A percentile compares a stretch with the other conserved stretches of the same genome.
Evolutionary conservation across 768 basidiomycete genomes (phyloP).

Genomic region (Mycena sanguinolenta): DNA sequence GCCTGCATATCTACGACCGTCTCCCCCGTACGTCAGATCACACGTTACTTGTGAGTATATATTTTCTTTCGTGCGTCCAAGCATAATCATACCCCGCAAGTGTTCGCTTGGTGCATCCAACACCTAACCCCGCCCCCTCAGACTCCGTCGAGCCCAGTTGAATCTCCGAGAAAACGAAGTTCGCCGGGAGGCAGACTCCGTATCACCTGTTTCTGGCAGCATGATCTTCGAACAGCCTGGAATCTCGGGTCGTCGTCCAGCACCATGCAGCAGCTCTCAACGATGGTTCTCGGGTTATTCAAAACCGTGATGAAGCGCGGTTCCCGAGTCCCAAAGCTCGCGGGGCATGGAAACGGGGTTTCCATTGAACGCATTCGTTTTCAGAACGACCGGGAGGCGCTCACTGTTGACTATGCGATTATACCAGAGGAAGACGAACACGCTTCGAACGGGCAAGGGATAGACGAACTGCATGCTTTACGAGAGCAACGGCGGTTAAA

Average conservation of each 20-base stretch:
- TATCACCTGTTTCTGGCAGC: constrained; percentile 95
- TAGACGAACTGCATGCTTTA: constrained; percentile 74
- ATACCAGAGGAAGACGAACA: constrained; percentile 79
- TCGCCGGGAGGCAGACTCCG: constrained; percentile 63
- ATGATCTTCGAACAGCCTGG: constrained; percentile 91
- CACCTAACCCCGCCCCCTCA: constrained; percentile 58
- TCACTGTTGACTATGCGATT: constrained; percentile 87
- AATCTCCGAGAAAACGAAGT: constrained; percentile 50
- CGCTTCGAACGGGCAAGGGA: constrained; percentile 53
- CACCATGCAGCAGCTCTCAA: constrained; percentile 85
- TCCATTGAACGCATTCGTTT: constrained; percentile 84
- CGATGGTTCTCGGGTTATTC: constrained; percentile 84
- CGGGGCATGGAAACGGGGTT: constrained; percentile 86
- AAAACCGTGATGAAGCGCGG: constrained; percentile 87
- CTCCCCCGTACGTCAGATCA: constrained; percentile 93
- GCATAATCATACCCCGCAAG: constrained; percentile 51
- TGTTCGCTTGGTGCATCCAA: constrained; percentile 97
- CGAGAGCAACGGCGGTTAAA: constrained; percentile 79
- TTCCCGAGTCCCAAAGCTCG: constrained; percentile 78
- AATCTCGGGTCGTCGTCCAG: constrained; percentile 76
- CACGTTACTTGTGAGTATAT: constrained; percentile 75
- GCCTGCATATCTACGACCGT: constrained; percentile 90
- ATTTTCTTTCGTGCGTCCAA: constrained; percentile 27
- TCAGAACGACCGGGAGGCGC: constrained; percentile 85
- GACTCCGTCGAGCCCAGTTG: constrained; percentile 44